Conservation (phyloP, 1,284 basidiomycete genomes). For the Irpex sp. region DNA sequence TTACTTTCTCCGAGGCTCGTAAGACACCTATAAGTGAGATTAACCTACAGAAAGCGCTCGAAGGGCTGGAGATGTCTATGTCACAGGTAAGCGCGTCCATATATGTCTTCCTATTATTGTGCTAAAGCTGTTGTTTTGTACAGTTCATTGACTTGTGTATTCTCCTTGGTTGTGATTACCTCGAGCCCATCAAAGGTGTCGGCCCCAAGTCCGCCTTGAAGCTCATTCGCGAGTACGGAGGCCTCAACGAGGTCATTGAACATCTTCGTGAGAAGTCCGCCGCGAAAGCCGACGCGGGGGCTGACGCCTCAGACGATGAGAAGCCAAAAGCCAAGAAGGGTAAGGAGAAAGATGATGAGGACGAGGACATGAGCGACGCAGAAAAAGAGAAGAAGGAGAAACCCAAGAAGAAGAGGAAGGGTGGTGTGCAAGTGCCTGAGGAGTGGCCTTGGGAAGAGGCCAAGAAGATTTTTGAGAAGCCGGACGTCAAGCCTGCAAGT, state of each 20-base stretch:
- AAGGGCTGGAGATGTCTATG: conserved; percentile 92
- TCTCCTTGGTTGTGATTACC: conserved; percentile 96
- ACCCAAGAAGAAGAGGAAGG: conserved; percentile 52
- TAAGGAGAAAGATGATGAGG: conserved; percentile 52
- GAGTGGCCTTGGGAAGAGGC: conserved; percentile 98
- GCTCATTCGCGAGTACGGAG: conserved; percentile 84
- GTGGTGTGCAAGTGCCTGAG: conserved; percentile 81
- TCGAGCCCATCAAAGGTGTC: conserved; percentile 93
- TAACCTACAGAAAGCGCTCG: conserved; percentile 76
- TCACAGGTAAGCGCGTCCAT: conserved; percentile 54
- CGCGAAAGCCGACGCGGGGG: background rate
- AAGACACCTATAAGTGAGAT: conserved; percentile 98
- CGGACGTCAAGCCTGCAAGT: conserved; percentile 85
- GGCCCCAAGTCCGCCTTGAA: conserved; percentile 97
- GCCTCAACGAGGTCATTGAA: conserved; percentile 77
- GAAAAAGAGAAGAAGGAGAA: conserved; percentile 10
- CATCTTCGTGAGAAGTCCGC: conserved; percentile 78
- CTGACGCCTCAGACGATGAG: background rate
- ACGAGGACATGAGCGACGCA: conserved; percentile 20
- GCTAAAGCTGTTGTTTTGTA: background rate
- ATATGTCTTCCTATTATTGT: background rate
- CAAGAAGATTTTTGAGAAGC: conserved; percentile 84
- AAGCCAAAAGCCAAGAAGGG: conserved; percentile 34
- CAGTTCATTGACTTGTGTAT: conserved; percentile 98
- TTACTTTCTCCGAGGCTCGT: conserved; percentile 98